Percentiles rank a stretch among this genome's conserved stretches.
phyloP scores from a whole-genome alignment of 352 stramenopile species.

The Globisporangium paroecandrum region DNA sequence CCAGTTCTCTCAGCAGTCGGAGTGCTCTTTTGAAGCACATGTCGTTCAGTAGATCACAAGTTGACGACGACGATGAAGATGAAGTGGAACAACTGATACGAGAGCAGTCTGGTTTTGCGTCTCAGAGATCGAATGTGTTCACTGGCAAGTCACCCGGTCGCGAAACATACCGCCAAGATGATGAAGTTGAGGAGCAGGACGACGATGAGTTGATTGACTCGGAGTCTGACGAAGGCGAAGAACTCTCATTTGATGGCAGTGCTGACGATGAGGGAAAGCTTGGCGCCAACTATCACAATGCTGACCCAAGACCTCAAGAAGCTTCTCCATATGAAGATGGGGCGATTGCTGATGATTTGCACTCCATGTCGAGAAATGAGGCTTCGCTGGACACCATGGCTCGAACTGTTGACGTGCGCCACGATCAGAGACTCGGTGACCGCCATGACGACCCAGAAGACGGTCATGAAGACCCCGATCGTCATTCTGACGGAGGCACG shows the following conservation, averaged over 20 bases:
- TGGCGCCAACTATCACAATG: background rate
- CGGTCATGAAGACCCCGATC: background rate
- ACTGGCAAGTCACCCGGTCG: background rate
- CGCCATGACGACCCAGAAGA: background rate
- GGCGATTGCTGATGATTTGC: background rate
- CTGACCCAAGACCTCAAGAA: background rate
- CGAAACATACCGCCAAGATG: background rate
- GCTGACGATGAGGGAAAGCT: background rate
- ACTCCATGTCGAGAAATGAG: background rate
- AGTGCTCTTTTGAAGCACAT: slow-evolving; percentile 11
- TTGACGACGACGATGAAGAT: slow-evolving; percentile 7
- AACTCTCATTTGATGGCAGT: background rate
- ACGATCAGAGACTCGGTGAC: background rate
- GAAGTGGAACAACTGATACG: slow-evolving; percentile 15
- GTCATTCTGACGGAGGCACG: background rate
- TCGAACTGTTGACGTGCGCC: background rate
- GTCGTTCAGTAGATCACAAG: slow-evolving; percentile 6
- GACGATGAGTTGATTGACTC: slow-evolving; percentile 24
- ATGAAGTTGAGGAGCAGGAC: background rate
- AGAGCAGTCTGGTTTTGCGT: slow-evolving; percentile 9
- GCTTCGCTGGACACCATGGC: background rate
- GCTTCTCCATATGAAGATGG: background rate
- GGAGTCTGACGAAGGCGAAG: slow-evolving; percentile 14
- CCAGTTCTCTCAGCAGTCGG: background rate
- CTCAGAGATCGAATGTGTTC: background rate